Conservation (phyloP, 2,329 filamentous ascomycete genomes). For the Tolypocladium nubicola region DNA sequence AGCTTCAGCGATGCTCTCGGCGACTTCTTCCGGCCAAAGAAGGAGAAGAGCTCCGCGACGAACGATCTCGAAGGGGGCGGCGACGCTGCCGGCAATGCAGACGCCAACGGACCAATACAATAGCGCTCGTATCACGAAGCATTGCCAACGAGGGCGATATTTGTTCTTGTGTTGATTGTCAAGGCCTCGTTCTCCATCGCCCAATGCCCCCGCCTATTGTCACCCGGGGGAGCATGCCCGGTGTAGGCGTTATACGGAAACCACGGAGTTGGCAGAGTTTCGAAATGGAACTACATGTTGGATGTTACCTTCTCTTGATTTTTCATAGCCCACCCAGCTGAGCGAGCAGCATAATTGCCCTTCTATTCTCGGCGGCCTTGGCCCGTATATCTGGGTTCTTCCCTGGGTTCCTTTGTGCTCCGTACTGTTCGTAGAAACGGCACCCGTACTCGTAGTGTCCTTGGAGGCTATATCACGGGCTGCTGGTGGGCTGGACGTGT, state of each 20-base stretch:
- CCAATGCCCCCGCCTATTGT: neutral
- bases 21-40: constrained; percentile 26
- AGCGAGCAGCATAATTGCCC: neutral
- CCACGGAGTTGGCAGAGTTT: neutral
- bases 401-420: neutral
- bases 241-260: neutral
- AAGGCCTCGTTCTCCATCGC: neutral
- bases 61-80: neutral
- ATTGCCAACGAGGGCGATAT: neutral
- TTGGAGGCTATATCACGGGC: neutral
- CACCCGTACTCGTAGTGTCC: neutral
- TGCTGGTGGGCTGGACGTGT: neutral
- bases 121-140: neutral
- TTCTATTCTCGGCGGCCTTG: neutral
- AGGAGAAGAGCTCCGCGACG: constrained; percentile 15
- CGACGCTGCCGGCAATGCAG: neutral
- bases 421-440: no score
- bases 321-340: neutral
- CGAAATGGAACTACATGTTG: neutral
- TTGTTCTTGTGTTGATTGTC: neutral
- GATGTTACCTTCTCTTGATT: neutral
- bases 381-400: neutral
- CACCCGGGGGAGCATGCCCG: neutral
- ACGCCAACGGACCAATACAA: neutral
- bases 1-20: constrained; percentile 32